A percentile compares a stretch with the other conserved stretches of the same genome.
Conservation (phyloP, 2,329 filamentous ascomycete genomes). For the Paraphoma sp. region DNA sequence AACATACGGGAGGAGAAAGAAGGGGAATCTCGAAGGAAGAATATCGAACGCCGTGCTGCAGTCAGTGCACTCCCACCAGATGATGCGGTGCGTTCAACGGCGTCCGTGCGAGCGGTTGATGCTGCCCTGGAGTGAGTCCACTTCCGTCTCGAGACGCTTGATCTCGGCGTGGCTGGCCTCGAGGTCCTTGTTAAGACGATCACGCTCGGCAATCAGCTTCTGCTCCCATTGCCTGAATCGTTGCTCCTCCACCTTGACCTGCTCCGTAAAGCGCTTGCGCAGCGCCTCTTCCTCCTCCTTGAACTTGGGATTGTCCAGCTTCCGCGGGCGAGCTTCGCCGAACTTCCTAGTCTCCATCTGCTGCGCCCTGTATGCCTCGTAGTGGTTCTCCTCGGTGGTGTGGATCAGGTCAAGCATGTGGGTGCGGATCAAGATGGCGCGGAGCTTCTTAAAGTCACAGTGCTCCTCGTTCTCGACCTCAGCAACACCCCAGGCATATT, state of each 20-base stretch:
- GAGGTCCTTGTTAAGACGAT: slow-evolving; percentile 99
- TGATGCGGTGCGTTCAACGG: slow-evolving; percentile 64
- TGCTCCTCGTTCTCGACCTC: slow-evolving; percentile 99
- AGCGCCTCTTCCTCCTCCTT: slow-evolving; percentile 99
- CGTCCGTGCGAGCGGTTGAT: slow-evolving; percentile 90
- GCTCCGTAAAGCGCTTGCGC: slow-evolving; percentile 98
- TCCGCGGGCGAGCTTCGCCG: slow-evolving; percentile 93
- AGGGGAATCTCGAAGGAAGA: slow-evolving; percentile 50
- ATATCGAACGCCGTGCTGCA: slow-evolving; percentile 27
- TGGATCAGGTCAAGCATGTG: slow-evolving; percentile 99
- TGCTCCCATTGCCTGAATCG: slow-evolving; percentile 99
- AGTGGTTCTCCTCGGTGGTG: slow-evolving; percentile 98
- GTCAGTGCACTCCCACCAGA: background rate
- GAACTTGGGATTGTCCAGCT: slow-evolving; percentile 99
- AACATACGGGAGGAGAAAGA: slow-evolving; percentile 49
- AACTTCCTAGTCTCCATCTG: slow-evolving; percentile 99
- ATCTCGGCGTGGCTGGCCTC: slow-evolving; percentile 93
- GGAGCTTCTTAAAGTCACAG: slow-evolving; percentile 99
- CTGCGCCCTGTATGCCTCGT: slow-evolving; percentile 97
- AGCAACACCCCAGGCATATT: slow-evolving; percentile 99
- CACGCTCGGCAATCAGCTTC: slow-evolving; percentile 98
- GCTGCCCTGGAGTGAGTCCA: slow-evolving; percentile 90
- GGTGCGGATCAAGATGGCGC: slow-evolving; percentile 96
- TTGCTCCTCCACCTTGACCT: slow-evolving; percentile 99
- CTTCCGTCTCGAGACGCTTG: slow-evolving; percentile 89